Evolutionary conservation across 2,329 filamentous ascomycete species (phyloP), one percentile per base, ranked within the genome.

Genomic region (Daldinia sp.): DNA sequence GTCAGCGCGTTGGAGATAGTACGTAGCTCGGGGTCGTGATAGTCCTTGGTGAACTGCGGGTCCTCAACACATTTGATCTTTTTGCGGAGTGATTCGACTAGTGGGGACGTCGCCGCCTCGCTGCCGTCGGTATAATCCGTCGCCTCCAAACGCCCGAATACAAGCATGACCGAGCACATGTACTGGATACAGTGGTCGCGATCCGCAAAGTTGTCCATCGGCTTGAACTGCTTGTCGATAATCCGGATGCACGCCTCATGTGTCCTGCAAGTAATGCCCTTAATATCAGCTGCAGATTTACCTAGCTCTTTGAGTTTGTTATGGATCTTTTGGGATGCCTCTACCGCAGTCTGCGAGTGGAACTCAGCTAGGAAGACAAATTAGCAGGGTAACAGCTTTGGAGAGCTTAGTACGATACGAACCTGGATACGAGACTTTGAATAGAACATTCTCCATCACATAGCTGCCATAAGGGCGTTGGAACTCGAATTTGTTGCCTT

Each of bases 151-250:
- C 96, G 94, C 81, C 96, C 93, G 82, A 95, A 98, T 74, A 92
- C 91, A 74, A 99, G 91, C 94, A 98, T 98, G 77, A 93, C 94
- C 72, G 94, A 87, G 79, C 93, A 93, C 96, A 99, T 99, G 89
- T 99, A 99, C 86, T 98, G 96, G 75, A 99, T 95, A 85, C 96
- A 99, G 88, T 99, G 96, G 83, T 99, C 96, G 78, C 96, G 94
- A 84, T 99, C 96, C 78, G 96, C 96, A 79, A 98, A 99, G 90
- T 99, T 99, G 87, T 98, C 94, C 93, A 99, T 97, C 76, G 94
- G 91, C 89, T 98, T 98, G 88, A 97, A 97, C 85, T 99, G 96
- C 88, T 99, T 99, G 89, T 99, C 96, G 78, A 99, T 99, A 84
- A 99, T 99, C 78, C 96, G 94, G 79, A 99, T 89, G 85, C 96